phyloP scores from a whole-genome alignment of 306 rosid genomes.

The Lathyrus oleraceus region DNA sequence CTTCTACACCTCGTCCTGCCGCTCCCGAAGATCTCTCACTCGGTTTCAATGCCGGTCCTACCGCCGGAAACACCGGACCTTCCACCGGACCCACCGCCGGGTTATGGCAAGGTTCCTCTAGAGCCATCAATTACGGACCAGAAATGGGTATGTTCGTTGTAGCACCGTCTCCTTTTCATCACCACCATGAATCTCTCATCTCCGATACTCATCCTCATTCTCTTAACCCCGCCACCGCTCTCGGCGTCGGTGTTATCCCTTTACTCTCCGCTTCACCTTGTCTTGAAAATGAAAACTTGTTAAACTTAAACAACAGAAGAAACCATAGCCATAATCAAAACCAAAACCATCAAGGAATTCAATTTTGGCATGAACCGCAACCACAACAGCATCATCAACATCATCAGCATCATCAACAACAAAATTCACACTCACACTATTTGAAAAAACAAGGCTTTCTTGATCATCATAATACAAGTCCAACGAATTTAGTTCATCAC shows the following conservation, averaged over 20 bases:
- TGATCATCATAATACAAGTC: slow-evolving; percentile 35
- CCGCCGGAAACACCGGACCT: slow-evolving; percentile 39
- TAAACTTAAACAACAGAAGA: background rate
- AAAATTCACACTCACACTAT: slow-evolving; percentile 34
- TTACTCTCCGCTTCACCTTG: slow-evolving; percentile 63
- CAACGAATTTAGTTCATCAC: slow-evolving; percentile 38
- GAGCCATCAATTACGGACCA: slow-evolving; percentile 56
- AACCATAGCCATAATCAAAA: slow-evolving; percentile 43
- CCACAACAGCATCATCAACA: slow-evolving; percentile 32
- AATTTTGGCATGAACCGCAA: slow-evolving; percentile 74
- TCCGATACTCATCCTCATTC: slow-evolving; percentile 60
- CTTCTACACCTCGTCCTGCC: slow-evolving; percentile 44
- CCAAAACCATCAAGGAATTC: slow-evolving; percentile 52
- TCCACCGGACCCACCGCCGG: slow-evolving; percentile 56
- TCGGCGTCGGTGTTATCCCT: slow-evolving; percentile 83
- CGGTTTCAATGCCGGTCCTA: slow-evolving; percentile 85
- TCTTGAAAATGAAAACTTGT: slow-evolving; percentile 35
- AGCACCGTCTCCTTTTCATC: slow-evolving; percentile 57
- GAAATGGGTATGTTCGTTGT: slow-evolving; percentile 81
- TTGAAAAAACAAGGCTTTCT: slow-evolving; percentile 51
- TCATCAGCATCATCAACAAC: background rate
- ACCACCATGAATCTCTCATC: slow-evolving; percentile 22
- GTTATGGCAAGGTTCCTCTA: slow-evolving; percentile 38
- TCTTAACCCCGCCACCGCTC: slow-evolving; percentile 74
- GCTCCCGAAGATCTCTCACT: slow-evolving; percentile 76